Evolutionary conservation across 2,329 filamentous ascomycete genomes (phyloP), one percentile per base, ranked within the genome.

Genomic region (Plectosphaerella plurivora): DNA sequence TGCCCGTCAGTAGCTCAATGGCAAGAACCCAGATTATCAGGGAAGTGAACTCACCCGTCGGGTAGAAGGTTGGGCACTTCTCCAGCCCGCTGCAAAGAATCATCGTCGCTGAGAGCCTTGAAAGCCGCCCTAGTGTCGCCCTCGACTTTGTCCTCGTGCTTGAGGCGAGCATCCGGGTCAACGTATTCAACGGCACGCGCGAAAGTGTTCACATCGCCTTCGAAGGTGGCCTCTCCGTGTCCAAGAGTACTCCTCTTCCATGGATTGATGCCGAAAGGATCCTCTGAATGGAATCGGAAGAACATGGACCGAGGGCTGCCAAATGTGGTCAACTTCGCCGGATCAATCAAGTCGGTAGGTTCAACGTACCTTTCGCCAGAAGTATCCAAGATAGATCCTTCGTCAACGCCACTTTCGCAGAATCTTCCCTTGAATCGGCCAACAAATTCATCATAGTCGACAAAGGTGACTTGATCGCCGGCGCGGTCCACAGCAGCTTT

Each of bases 251-350:
- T 56, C 18, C 57, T 15, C 47, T 58, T 58, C 54, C 56, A 58
- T 12, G 57, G 56, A 18, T 36, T 54, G 10, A 42, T 49, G 33
- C 57, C 57, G 7, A 56, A 16, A 7, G 57, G 57, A 36, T 59
- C 57, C 7, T 44, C n/a, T 3, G 50, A 55, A 45, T 55, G 53
- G 24, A 59, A 49, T 45, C 56, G 49, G 45, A 56, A 59, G 46
- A 59, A 59, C 54, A 59, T 56, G 11, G 58, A 46, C 2, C 50
- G 44, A 24, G 42, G 14, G 42, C 54, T 58, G 45, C 5, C 22
- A 22, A 22, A 22, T 22, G 22, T 5, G 3, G 22, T 22, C 5
- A 22, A 22, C 22, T 22, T 22, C 22, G 22, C 22, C 22, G 22
- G 22, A 22, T 22, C 22, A 22, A 22, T 22, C 3, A 5, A 22